Evolutionary conservation across 2,329 filamentous ascomycete genomes (phyloP), one percentile per base, ranked within the genome.

Genomic region (Stagonosporopsis chrysanthemi): DNA sequence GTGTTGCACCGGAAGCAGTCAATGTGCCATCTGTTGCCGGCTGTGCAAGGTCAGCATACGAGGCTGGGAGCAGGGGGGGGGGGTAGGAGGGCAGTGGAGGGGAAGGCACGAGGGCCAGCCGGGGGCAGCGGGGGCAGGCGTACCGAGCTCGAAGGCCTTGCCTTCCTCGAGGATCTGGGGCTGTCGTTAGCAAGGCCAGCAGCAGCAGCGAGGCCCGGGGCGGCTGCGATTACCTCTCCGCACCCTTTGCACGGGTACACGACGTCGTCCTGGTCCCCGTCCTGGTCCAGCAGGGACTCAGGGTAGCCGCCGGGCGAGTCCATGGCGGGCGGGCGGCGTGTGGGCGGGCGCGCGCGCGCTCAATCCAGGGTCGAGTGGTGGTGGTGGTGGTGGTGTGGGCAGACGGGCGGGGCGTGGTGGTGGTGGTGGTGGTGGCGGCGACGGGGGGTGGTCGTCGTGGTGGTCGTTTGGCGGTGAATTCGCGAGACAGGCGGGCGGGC

Each of bases 1-100:
- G 91, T 96, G 77, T 97, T 95, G 84, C 94, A 98, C 75, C 93
- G 90, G 81, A 99, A 99, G 82, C 95, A 99, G 81, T 97, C 91
- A 73, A 99, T 91, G 83, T 99, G 95, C 95, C 94, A 98, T 84
- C 94, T 87, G 77, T 96, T 95, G 63, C 93, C 93, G 76, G 94
- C 93, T 97, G 68, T 66, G 45, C 35, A 51, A 33, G 60, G 72
- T 76, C 64, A 76, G 74, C 60, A 52, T 40, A 35, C 12, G 33
- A 12, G 46, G 22, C 55, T 23, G 35, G 24, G 33, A 14, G 17
- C 12, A 36, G 42, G 41, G 19, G n/a, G n/a, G n/a, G n/a, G n/a
- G n/a, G n/a, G n/a, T n/a, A n/a, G n/a, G n/a, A n/a, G 26, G 40
- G 60, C 31, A 17, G 39, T 38, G 47, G 15, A 45, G 39, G 31